A percentile compares a stretch with the other conserved stretches of the same genome.
Evolutionary conservation across 495 filamentous ascomycete species (phyloP).

Genomic region (Pseudoneurospora amorphoporcata): DNA sequence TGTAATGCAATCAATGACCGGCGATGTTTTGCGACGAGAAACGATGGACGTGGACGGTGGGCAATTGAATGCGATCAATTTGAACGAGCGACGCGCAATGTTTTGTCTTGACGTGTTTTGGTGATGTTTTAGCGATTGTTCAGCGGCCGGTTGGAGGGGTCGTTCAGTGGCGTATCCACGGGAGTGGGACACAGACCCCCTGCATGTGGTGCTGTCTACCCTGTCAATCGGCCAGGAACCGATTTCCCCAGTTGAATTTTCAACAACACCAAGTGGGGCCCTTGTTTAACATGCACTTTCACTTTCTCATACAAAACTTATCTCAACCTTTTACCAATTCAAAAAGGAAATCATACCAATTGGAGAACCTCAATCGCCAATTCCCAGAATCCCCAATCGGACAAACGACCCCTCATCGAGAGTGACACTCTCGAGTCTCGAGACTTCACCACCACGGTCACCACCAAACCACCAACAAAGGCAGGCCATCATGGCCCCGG

Average conservation of each 20-base stretch:
- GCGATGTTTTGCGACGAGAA: background rate
- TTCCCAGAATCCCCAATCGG: background rate
- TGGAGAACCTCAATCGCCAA: background rate
- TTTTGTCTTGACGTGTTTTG: background rate
- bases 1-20: too few relatives aligned
- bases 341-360: background rate
- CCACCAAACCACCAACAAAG: background rate
- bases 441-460: background rate
- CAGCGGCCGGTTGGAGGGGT: background rate
- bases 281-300: background rate
- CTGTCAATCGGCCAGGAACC: background rate
- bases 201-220: background rate
- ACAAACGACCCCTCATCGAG: background rate
- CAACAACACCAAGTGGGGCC: background rate
- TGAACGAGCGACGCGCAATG: background rate
- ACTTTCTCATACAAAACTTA: background rate
- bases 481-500: conserved; percentile 23
- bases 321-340: background rate
- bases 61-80: background rate
- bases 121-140: background rate
- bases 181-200: background rate
- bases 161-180: background rate
- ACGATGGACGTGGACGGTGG: background rate
- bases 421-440: background rate
- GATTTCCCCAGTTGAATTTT: background rate